Evolutionary conservation across 2,329 filamentous ascomycete species (phyloP), one percentile per base, ranked within the genome.

Genomic region (Conoideocrella luteorostrata): DNA sequence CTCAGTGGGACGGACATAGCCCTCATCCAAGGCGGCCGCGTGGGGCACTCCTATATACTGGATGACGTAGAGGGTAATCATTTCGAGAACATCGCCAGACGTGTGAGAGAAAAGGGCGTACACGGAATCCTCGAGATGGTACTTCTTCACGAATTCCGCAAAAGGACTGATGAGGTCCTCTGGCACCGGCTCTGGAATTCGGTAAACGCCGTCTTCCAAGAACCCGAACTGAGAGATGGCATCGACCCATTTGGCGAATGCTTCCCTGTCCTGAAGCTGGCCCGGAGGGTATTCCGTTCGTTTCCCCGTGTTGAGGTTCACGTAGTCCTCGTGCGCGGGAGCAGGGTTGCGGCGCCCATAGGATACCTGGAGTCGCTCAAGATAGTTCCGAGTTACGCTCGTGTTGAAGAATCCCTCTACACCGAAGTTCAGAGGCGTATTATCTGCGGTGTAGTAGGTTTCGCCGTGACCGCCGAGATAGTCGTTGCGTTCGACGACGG

Each of bases 161-260:
- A 66, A 72, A 0, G 69, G 61, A 0, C 67, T 49, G 5, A 67
- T 50, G 1, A 75, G 54, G 33, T 74, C 71, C 23, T 65, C 59
- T 0, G 71, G 70, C 1, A 74, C 63, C 6, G 62, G 60, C n/a
- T 64, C 49, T 1, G 71, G 68, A 0, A 77, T 56, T 35, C 66
- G 11, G 11, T 47, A 52, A 2, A 24, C 20, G 7, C 44, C 47
- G 9, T 37, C n/a, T 18, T 17, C 23, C 10, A 46, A 37, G 21
- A 36, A 49, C 33, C 17, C 17, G 34, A 24, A 49, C 15, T 42
- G 17, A 4, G 30, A 6, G 23, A 49, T 41, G 34, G 41, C 35
- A 4, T 22, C 23, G 17, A 21, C 26, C 36, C 44, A 49, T 7
- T 18, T 4, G 9, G 29, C 15, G 5, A 28, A 13, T 10, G 29